These are phyloP conservation scores for Brassica balearica DNA, from an alignment of 441 rosid species.

Conservation along the genomic window DNA sequence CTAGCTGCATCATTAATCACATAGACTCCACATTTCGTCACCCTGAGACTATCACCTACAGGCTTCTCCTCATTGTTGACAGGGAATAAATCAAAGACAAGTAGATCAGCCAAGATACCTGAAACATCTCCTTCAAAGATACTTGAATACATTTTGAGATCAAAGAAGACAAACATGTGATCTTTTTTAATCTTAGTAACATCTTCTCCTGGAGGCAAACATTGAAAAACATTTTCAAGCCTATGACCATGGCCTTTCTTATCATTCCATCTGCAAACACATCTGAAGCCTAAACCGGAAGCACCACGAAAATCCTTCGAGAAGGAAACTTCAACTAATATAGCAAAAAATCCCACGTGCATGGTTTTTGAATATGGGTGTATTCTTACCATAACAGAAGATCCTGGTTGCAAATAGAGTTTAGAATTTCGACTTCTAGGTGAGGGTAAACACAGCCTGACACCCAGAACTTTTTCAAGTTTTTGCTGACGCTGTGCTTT, in stretches of 20 bases:
- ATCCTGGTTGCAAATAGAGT: slow-evolving; percentile 16
- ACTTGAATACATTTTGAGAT: slow-evolving; percentile 7
- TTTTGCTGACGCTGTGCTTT: neutral
- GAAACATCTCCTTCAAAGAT: neutral
- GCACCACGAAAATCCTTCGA: slow-evolving; percentile 3
- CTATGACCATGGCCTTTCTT: slow-evolving; percentile 3
- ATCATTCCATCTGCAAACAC: slow-evolving; percentile 20
- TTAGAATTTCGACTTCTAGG: neutral
- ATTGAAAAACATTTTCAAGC: slow-evolving; percentile 13
- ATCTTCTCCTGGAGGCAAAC: slow-evolving; percentile 25
- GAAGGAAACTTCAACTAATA: slow-evolving; percentile 19
- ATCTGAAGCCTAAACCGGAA: slow-evolving; percentile 23
- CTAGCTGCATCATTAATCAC: neutral
- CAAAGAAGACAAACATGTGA: slow-evolving; percentile 35
- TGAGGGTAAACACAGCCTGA: neutral
- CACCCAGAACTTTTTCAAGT: neutral
- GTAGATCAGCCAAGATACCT: slow-evolving; percentile 14
- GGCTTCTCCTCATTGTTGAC: slow-evolving; percentile 5
- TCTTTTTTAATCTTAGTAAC: slow-evolving; percentile 26
- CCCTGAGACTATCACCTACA: neutral
- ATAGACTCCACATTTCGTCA: slow-evolving; percentile 16
- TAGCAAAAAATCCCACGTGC: slow-evolving; percentile 18
- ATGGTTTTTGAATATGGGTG: slow-evolving; percentile 1
- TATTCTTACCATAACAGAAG: slow-evolving; percentile 25
- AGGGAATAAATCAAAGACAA: slow-evolving; percentile 8